Conservation (phyloP, 371 early-diverging fungal species). For the Sporodiniella umbellata region DNA sequence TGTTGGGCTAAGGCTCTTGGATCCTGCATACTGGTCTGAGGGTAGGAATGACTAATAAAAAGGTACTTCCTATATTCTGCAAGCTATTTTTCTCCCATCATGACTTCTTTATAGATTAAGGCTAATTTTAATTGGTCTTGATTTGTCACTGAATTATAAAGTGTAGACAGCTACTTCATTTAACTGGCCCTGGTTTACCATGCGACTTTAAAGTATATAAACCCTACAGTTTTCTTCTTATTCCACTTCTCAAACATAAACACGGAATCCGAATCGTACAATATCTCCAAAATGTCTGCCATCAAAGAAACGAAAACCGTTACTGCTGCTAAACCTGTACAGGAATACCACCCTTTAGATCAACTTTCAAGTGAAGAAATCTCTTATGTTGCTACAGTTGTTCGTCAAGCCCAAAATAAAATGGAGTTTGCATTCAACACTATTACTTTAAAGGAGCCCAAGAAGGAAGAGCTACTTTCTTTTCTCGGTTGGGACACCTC, state of each 20-base stretch:
- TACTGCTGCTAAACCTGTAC: constrained; percentile 24
- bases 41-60: constrained; percentile 41
- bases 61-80: constrained; percentile 17
- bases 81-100: constrained; percentile 7
- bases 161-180: too few relatives aligned
- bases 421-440: constrained; percentile 48
- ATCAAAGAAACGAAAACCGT: constrained; percentile 39
- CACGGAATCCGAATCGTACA: neutral
- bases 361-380: constrained; percentile 45
- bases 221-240: neutral
- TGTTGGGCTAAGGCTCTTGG: too few relatives aligned
- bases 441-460: constrained; percentile 48
- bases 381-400: constrained; percentile 29
- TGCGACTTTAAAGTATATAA: constrained; percentile 17
- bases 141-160: constrained; percentile 23
- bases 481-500: constrained; percentile 46
- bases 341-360: constrained; percentile 40
- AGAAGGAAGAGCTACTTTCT: constrained; percentile 40
- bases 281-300: constrained; percentile 20
- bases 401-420: constrained; percentile 28
- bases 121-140: constrained; percentile 15
- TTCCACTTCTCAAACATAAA: constrained; percentile 2
- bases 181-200: constrained; percentile 24
- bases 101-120: constrained; percentile 6
- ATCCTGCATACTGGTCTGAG: constrained; percentile 38